Base-by-base conservation (phyloP, 148 eudicot species). In the Nyssa sinensis region DNA sequence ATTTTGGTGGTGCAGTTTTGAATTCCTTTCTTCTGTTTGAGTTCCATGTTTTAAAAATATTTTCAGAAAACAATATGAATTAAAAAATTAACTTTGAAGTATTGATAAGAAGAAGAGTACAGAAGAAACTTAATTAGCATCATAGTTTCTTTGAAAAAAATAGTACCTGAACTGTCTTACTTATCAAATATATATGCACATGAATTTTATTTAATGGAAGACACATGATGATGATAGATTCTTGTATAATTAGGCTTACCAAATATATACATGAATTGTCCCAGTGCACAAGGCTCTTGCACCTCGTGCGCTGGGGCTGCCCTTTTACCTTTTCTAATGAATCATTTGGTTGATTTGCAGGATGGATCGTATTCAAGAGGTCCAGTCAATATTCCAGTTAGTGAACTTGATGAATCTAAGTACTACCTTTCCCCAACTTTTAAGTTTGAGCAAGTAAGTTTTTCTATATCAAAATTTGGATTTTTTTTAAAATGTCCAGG, bases 291-390 rank as follows among this genome's bases (percentile, higher is more conserved):
- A n/a, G n/a, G n/a, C n/a, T n/a, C n/a, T n/a, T n/a, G n/a, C n/a
- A n/a, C n/a, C n/a, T n/a, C n/a, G n/a, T n/a, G n/a, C n/a, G n/a
- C n/a, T n/a, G n/a, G n/a, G n/a, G n/a, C n/a, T n/a, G n/a, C n/a
- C n/a, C n/a, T n/a, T n/a, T 61, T 37, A 7, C 21, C 9, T 72
- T n/a, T n/a, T 72, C 7, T 27, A 33, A 39, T 61, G 44, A 73
- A 16, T 30, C 29, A 44, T 69, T 69, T 63, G 66, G 62, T 29
- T 73, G 70, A 12, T 75, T 55, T 84, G 65, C 86, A 95, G 99
- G 99, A 96, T 79, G 99, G 99, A 74, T 93, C 99, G 58, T 96
- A 93, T 74, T 96, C 99, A 29, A 89, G 99, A 82, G 99, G 99
- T 75, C 98, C 99, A 62, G 89, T 93, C 84, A 90, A 89, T 64